Evolutionary conservation across 306 rosid species (phyloP), one percentile per base, ranked within the genome.

Genomic region (Prunus mume): DNA sequence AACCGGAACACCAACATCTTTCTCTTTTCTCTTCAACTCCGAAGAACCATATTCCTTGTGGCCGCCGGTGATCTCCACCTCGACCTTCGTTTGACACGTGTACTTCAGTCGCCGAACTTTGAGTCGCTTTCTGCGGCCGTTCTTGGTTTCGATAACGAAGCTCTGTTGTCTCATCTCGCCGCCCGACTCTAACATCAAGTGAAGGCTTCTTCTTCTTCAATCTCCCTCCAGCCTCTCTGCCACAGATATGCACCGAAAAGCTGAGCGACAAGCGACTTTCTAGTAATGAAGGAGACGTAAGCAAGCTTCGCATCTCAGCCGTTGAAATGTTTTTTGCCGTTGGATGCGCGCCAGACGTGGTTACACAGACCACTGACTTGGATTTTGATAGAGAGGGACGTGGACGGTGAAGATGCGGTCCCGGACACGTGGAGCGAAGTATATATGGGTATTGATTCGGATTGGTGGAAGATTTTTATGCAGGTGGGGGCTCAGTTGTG

Each of bases 341-440:
- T 22, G 41, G 88, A 87, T 83, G 58, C 3, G 58, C 49, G 81
- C 88, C 97, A 88, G 77, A 68, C 86, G 83, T 85, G 81, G 3
- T 14, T 3, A 0, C 2, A 46, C 2, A 84, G 87, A 80, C 86
- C 85, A 76, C 68, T 8, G 82, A 47, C 63, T 82, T 83, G 80
- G 84, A 77, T 76, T 78, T 78, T 79, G 41, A 5, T 2, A 34
- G 68, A 55, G 4, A 12, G 61, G 72, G 85, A 90, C 91, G 96
- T 94, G 98, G 93, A 80, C 92, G 96, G 93, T 3, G 17, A 22
- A 41, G 95, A 92, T 80, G 5, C 3, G 12, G 0, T 12, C 0
- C 0, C 3, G 41, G 75, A 70, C 80, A 86, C 91, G 97, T 89
- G 97, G 83, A 84, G 9, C 19, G 17, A 2, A 2, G 89, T 81